Evolutionary conservation across 2,329 filamentous ascomycete species (phyloP).

Genomic region (Talaromyces marneffei): DNA sequence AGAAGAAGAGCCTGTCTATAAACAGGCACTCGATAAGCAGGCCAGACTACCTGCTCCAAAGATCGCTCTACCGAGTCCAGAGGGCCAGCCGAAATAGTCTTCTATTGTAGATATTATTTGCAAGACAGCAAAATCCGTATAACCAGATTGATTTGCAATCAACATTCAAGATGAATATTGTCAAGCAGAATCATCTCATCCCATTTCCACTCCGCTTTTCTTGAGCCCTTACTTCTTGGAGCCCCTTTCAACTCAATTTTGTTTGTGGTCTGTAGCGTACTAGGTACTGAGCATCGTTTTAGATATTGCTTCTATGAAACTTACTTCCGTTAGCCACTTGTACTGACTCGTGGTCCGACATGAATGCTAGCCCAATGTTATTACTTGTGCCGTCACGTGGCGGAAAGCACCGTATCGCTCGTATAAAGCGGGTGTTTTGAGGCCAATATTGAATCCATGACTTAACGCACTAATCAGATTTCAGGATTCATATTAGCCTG

Average conservation of each 20-base stretch:
- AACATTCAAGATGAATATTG: neutral
- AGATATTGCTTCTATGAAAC: no score
- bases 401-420: neutral
- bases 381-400: neutral
- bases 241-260: no score
- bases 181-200: no score
- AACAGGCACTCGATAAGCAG: slow-evolving; percentile 25
- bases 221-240: no score
- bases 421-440: neutral
- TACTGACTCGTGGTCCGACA: neutral
- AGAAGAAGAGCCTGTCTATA: slow-evolving; percentile 39
- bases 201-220: no score
- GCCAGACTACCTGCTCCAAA: neutral
- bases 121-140: neutral
- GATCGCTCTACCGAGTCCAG: neutral
- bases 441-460: neutral
- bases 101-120: neutral
- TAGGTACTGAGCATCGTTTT: no score
- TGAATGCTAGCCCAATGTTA: neutral
- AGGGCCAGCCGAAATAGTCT: neutral
- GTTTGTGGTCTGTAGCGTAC: no score
- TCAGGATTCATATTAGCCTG: neutral
- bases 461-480: neutral
- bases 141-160: neutral
- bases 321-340: neutral